Conservation (phyloP, 148 eudicot genomes). For the Heliosperma pusillum region DNA sequence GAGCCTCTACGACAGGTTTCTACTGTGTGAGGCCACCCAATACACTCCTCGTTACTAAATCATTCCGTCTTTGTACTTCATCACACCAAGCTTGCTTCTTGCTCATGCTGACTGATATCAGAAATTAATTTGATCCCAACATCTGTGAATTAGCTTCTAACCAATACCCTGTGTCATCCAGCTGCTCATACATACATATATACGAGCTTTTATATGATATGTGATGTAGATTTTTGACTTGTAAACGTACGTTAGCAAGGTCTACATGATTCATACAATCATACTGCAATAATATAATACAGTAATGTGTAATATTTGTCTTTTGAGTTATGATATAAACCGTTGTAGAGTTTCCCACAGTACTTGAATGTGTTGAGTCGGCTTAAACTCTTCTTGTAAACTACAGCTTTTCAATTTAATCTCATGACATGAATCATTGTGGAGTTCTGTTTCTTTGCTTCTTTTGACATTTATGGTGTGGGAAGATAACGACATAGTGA, state of each 20-base stretch:
- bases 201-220: neutral
- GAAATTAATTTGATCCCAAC: neutral
- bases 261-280: neutral
- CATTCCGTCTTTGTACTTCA: neutral
- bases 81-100: neutral
- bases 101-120: neutral
- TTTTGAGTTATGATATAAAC: no score
- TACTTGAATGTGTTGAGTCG: no score
- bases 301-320: no score
- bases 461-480: no score
- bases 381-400: no score
- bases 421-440: no score
- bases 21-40: conserved; percentile 34
- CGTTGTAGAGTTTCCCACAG: no score
- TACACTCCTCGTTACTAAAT: neutral
- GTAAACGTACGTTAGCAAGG: neutral
- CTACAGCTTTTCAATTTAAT: no score
- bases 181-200: neutral
- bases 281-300: neutral
- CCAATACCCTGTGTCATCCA: neutral
- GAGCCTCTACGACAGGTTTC: conserved; percentile 62
- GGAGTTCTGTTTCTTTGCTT: no score
- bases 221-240: neutral
- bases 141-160: neutral
- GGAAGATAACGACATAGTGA: no score